phyloP scores from a whole-genome alignment of 768 basidiomycete genomes.

The Kwoniella sp. region DNA sequence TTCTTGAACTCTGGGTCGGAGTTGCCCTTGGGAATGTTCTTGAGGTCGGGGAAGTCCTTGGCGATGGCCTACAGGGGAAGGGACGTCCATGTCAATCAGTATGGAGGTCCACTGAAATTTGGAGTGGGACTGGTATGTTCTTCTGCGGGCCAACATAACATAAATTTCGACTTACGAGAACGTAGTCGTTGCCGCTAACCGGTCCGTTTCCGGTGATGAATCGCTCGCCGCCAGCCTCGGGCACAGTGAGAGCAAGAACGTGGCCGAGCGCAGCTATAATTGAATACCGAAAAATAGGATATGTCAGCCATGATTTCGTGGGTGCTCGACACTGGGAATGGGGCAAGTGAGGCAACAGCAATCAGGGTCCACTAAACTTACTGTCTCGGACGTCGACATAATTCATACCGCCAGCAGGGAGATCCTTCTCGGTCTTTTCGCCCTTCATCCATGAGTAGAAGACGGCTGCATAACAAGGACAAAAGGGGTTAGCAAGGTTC shows the following conservation, averaged over 20 bases:
- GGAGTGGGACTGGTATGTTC: no score
- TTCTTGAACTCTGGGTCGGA: slow-evolving; percentile 32
- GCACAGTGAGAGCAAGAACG: slow-evolving; percentile 61
- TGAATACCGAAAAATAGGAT: no score
- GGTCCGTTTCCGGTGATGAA: slow-evolving; percentile 61
- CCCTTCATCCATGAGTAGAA: slow-evolving; percentile 49
- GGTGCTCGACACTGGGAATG: no score
- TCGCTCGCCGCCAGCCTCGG: slow-evolving; percentile 64
- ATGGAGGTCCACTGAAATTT: no score
- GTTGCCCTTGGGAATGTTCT: slow-evolving; percentile 40
- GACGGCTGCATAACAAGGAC: slow-evolving; percentile 15
- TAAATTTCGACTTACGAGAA: slow-evolving; percentile 34
- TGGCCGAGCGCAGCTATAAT: slow-evolving; percentile 65
- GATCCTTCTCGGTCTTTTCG: slow-evolving; percentile 49
- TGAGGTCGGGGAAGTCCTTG: slow-evolving; percentile 41
- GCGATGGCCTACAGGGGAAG: slow-evolving; percentile 5
- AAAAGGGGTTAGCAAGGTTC: background rate
- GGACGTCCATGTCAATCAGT: background rate
- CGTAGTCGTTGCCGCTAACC: slow-evolving; percentile 52
- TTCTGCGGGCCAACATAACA: no score
- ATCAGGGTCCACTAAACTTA: slow-evolving; percentile 22
- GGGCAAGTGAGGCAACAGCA: no score
- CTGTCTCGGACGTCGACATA: slow-evolving; percentile 51
- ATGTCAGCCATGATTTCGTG: no score
- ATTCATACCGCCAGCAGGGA: slow-evolving; percentile 39